Base-by-base conservation (phyloP, 345 rosid genomes). In the Hypericum androsaemum region DNA sequence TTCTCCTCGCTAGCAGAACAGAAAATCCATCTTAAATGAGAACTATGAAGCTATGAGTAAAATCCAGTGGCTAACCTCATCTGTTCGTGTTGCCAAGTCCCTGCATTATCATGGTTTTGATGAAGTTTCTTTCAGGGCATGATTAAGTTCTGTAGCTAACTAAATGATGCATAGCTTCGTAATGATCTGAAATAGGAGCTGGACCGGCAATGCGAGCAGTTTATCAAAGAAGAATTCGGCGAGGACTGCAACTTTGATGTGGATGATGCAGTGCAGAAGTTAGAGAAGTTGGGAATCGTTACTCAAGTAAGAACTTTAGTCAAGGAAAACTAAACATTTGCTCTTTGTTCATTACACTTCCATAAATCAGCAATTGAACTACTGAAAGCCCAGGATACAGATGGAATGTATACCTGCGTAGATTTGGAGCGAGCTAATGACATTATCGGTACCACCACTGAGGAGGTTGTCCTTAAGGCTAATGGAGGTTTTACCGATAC, bases 401-500 rank as follows among this genome's bases (percentile, higher is more conserved):
- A 81, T n/a, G 97, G 94, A 51, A 80, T 83, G 59, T 84, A 70
- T 63, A 78, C 57, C 56, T 82, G 87, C 54, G 80, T 82, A 47
- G 82, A 86, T 54, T 64, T 87, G 71, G 86, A 82, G 67, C 83
- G 86, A 39, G 87, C 89, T 11, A 87, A 90, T 28, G 96, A 92
- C 71, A 81, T 81, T 49, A 87, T 87, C 15, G 95, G 96, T 37
- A 80, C 80, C 15, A 90, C 95, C 37, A 87, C 95, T 0, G 95
- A 90, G 79, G 96, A 87, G 73, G 71, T 90, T 41, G 87, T 90
- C 57, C 92, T 83, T 2, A 84, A 77, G 81, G 90, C 88, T 7
- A 46, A 22, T 4, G 32, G 32, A 22, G 32, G 32, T 22, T 22
- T 22, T 22, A 22, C 32, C 32, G 32, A 22, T 22, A 22, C 4